Evolutionary conservation across 2,329 filamentous ascomycete species (phyloP).

Genomic region (Neoascochyta sp.): DNA sequence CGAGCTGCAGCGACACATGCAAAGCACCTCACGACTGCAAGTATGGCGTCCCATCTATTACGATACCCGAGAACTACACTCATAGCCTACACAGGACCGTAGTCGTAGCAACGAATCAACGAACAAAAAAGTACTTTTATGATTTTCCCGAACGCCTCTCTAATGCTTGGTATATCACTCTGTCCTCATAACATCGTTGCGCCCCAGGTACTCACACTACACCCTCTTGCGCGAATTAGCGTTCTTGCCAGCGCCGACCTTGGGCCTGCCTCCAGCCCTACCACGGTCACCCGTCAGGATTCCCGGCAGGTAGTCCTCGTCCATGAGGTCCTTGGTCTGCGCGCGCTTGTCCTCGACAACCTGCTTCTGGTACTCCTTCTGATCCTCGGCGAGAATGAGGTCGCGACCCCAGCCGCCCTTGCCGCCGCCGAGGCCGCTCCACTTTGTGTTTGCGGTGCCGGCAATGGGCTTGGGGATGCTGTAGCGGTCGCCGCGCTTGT

Average conservation of each 20-base stretch:
- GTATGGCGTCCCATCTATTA: too few species aligned
- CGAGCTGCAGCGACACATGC: too few species aligned
- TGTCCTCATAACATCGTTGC: too few species aligned
- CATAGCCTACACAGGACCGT: too few species aligned
- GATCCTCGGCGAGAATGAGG: slow-evolving; percentile 86
- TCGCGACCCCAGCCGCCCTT: slow-evolving; percentile 82
- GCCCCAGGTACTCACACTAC: slow-evolving; percentile 1
- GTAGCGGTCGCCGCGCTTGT: slow-evolving; percentile 86
- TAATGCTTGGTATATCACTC: too few species aligned
- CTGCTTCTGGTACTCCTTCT: slow-evolving; percentile 80
- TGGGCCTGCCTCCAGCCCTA: slow-evolving; percentile 62
- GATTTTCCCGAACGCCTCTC: too few species aligned
- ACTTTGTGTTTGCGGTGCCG: slow-evolving; percentile 75
- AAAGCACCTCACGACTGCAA: too few species aligned
- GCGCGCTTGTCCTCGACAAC: slow-evolving; percentile 61
- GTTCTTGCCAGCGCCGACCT: slow-evolving; percentile 79
- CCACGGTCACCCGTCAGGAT: slow-evolving; percentile 78
- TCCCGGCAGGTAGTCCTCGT: slow-evolving; percentile 84
- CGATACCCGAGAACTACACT: too few species aligned
- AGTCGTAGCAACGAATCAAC: too few species aligned
- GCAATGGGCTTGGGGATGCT: slow-evolving; percentile 87
- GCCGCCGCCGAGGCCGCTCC: slow-evolving; percentile 64
- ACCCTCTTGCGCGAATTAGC: slow-evolving; percentile 73
- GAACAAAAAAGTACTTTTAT: too few species aligned
- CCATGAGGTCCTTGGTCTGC: slow-evolving; percentile 82